Evolutionary conservation across 257 asterid species (phyloP).

Genomic region (Coffea eugenioides): DNA sequence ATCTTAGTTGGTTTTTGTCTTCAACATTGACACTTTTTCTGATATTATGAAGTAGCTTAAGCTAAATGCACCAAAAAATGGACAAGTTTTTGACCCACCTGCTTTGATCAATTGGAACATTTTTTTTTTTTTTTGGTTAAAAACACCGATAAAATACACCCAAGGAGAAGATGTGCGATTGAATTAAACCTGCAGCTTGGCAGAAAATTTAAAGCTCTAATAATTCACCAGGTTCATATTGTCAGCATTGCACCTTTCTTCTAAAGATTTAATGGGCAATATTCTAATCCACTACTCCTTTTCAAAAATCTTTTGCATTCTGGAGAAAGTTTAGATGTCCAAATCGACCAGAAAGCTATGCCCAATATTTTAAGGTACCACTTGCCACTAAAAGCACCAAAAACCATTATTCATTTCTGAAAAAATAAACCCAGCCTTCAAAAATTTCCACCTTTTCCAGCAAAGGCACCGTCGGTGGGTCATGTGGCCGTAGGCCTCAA

Average conservation of each 20-base stretch:
- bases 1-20: background rate
- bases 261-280: background rate
- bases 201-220: background rate
- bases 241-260: background rate
- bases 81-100: background rate
- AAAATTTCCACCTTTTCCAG: conserved; percentile 3
- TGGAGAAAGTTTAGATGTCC: background rate
- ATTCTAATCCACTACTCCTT: background rate
- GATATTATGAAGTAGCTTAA: background rate
- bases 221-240: background rate
- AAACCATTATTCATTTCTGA: background rate
- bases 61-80: background rate
- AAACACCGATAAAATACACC: background rate
- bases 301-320: background rate
- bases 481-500: conserved; percentile 10
- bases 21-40: too few relatives aligned
- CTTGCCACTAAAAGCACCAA: background rate
- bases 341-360: conserved; percentile 1
- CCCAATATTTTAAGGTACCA: conserved; percentile 1
- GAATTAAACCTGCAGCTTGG: background rate
- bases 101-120: background rate
- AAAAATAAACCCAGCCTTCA: background rate
- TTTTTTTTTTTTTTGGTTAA: too few relatives aligned
- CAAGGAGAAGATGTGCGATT: too few relatives aligned
- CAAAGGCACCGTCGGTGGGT: conserved; percentile 21